These are phyloP conservation scores for Phytophthora hibernalis DNA, from an alignment of 352 stramenopile species.

Conservation along the genomic window DNA sequence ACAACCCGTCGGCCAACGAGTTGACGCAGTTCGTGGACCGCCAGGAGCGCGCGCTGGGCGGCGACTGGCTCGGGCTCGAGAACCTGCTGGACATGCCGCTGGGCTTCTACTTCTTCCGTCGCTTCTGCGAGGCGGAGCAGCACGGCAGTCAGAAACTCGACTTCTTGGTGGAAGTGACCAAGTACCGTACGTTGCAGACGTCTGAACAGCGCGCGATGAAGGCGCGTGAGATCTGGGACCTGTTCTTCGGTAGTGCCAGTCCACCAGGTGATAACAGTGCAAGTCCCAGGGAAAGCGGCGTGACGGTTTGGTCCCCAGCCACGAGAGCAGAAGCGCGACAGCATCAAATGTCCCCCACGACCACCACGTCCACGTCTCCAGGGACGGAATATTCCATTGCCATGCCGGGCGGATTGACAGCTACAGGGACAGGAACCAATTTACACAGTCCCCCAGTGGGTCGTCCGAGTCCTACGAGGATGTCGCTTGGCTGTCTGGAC, in stretches of 20 bases:
- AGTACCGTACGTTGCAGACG: slow-evolving; percentile 58
- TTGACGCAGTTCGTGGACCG: slow-evolving; percentile 70
- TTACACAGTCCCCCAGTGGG: slow-evolving; percentile 18
- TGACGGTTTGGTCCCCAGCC: slow-evolving; percentile 32
- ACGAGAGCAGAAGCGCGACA: slow-evolving; percentile 13
- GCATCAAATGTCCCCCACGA: slow-evolving; percentile 32
- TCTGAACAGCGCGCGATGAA: slow-evolving; percentile 56
- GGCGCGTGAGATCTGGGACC: slow-evolving; percentile 65
- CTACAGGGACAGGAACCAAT: slow-evolving; percentile 5
- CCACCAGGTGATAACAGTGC: neutral
- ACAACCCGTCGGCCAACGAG: slow-evolving; percentile 70
- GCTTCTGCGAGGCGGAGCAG: slow-evolving; percentile 77
- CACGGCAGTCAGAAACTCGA: slow-evolving; percentile 67
- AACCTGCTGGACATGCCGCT: slow-evolving; percentile 80
- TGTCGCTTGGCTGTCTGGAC: slow-evolving; percentile 57
- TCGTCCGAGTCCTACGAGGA: slow-evolving; percentile 30
- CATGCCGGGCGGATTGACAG: neutral
- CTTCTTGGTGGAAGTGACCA: slow-evolving; percentile 81
- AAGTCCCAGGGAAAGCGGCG: slow-evolving; percentile 8
- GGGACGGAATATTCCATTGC: slow-evolving; percentile 31
- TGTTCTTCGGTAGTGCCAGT: slow-evolving; percentile 47
- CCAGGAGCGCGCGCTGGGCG: slow-evolving; percentile 56
- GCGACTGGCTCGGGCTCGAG: slow-evolving; percentile 73
- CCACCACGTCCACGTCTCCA: slow-evolving; percentile 31
- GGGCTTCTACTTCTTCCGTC: slow-evolving; percentile 83